phyloP scores from a whole-genome alignment of 2,329 filamentous ascomycete species.

The Coniochaeta ligniaria region DNA sequence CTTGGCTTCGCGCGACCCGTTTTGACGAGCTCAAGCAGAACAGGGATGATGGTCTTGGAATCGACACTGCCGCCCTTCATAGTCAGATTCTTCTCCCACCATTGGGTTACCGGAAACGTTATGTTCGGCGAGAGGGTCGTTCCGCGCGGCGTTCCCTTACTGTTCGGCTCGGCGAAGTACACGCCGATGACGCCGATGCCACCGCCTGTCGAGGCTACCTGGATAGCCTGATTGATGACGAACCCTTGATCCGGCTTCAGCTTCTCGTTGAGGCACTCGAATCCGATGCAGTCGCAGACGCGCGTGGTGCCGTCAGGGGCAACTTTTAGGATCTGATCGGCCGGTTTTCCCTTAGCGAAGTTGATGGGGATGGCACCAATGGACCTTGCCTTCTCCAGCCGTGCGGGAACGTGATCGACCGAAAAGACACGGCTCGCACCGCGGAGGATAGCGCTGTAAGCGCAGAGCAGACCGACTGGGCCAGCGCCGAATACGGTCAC shows the following conservation, averaged over 20 bases:
- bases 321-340: constrained; percentile 13
- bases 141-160: constrained; percentile 9
- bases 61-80: constrained; percentile 8
- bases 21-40: constrained; percentile 5
- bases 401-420: constrained; percentile 15
- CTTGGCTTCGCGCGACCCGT: constrained; percentile 1
- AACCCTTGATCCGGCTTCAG: constrained; percentile 11
- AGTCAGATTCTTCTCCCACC: constrained; percentile 10
- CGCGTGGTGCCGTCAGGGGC: constrained; percentile 12
- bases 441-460: constrained; percentile 17
- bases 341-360: constrained; percentile 3
- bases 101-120: constrained; percentile 11
- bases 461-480: constrained; percentile 17
- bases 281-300: constrained; percentile 14
- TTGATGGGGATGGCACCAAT: too few species aligned
- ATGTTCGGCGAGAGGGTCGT: constrained; percentile 5
- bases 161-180: constrained; percentile 6
- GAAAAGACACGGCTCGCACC: constrained; percentile 14
- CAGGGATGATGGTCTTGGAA: constrained; percentile 6
- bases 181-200: constrained; percentile 17
- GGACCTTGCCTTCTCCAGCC: too few species aligned
- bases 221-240: constrained; percentile 11
- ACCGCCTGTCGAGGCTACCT: constrained; percentile 10
- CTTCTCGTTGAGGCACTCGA: constrained; percentile 12
- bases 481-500: constrained; percentile 18